phyloP scores from a whole-genome alignment of 116 monocot genomes.

The Trichopus zeylanicus region DNA sequence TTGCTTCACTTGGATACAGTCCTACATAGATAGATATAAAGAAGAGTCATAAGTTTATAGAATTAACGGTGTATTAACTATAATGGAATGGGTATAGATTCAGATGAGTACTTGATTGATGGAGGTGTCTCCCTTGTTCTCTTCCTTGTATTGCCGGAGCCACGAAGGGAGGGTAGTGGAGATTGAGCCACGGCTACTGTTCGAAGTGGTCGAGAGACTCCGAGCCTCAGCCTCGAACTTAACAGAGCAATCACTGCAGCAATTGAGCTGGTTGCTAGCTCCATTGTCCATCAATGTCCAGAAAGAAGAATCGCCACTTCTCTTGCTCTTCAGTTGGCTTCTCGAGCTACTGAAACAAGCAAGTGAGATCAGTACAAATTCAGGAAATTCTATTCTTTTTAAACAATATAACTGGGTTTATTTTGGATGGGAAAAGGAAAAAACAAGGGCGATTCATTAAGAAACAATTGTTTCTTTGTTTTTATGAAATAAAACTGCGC shows the following conservation, averaged over 20 bases:
- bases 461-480: too few species aligned
- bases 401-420: too few species aligned
- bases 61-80: too few species aligned
- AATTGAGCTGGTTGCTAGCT: slow-evolving; percentile 14
- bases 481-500: too few species aligned
- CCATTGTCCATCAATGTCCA: slow-evolving; percentile 20
- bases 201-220: slow-evolving; percentile 2
- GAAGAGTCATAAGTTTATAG: background rate
- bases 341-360: slow-evolving; percentile 1
- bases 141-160: slow-evolving; percentile 62
- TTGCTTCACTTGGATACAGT: slow-evolving; percentile 21
- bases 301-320: slow-evolving; percentile 19
- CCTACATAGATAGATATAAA: slow-evolving; percentile 12
- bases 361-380: slow-evolving; percentile 1
- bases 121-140: slow-evolving; percentile 20
- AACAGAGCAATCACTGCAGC: slow-evolving; percentile 18
- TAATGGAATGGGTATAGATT: too few species aligned
- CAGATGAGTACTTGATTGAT: slow-evolving; percentile 1
- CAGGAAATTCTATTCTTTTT: slow-evolving; percentile 2
- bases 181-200: slow-evolving; percentile 17
- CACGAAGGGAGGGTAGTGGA: slow-evolving; percentile 58
- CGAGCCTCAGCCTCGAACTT: slow-evolving; percentile 33
- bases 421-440: too few species aligned
- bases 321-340: slow-evolving; percentile 14
- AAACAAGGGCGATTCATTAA: too few species aligned